phyloP scores from a whole-genome alignment of 2,329 filamentous ascomycete genomes.

The Leptographium galeiforme region DNA sequence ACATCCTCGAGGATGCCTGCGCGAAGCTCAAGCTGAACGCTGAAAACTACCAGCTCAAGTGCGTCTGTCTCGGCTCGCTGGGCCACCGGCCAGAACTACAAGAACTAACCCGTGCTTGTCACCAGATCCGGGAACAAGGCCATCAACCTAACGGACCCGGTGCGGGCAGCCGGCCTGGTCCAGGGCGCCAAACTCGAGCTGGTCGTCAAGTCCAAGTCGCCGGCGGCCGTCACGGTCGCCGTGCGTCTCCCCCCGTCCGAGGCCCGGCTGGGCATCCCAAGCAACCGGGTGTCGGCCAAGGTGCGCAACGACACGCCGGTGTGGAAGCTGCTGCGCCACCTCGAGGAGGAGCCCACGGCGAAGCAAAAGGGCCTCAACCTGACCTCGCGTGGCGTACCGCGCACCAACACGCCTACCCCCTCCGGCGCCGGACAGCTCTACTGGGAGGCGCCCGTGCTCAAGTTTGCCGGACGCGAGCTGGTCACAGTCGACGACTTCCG shows the following conservation, averaged over 20 bases:
- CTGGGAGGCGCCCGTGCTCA: slow-evolving; percentile 77
- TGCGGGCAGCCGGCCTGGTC: slow-evolving; percentile 68
- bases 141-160: slow-evolving; percentile 72
- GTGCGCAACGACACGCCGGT: slow-evolving; percentile 78
- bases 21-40: slow-evolving; percentile 61
- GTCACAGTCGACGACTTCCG: slow-evolving; percentile 69
- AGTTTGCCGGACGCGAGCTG: slow-evolving; percentile 71
- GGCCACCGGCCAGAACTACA: no score
- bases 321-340: slow-evolving; percentile 82
- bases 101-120: no score
- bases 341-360: slow-evolving; percentile 63
- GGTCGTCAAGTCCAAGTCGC: slow-evolving; percentile 72
- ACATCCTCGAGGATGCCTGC: slow-evolving; percentile 80
- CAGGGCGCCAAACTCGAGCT: slow-evolving; percentile 88
- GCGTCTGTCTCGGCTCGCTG: slow-evolving; percentile 13
- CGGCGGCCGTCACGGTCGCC: slow-evolving; percentile 77
- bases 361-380: slow-evolving; percentile 56
- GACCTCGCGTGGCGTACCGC: slow-evolving; percentile 67
- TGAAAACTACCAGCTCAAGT: slow-evolving; percentile 74
- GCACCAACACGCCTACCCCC: slow-evolving; percentile 35
- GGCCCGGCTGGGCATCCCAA: slow-evolving; percentile 40
- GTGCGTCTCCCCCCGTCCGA: slow-evolving; percentile 69
- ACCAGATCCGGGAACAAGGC: slow-evolving; percentile 67
- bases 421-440: slow-evolving; percentile 60
- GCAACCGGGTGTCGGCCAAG: slow-evolving; percentile 64